These are phyloP conservation scores for Dovyalis caffra DNA, from an alignment of 345 rosid genomes.

Conservation along the genomic window DNA sequence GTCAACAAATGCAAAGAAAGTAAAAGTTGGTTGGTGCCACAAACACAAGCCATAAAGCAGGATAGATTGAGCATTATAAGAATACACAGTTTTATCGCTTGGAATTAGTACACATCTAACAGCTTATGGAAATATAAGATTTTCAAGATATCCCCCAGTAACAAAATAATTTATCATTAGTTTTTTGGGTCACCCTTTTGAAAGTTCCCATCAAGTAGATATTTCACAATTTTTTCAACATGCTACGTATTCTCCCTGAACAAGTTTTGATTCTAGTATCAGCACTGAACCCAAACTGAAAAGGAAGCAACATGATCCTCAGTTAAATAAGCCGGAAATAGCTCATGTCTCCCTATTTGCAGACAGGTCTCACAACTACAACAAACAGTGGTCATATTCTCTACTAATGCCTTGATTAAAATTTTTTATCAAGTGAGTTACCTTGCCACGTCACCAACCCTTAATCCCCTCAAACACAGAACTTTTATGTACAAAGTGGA, in stretches of 20 bases:
- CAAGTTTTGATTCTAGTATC: neutral
- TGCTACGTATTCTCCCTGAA: neutral
- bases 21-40: slow-evolving; percentile 8
- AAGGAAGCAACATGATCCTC: neutral
- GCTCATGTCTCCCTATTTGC: neutral
- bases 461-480: neutral
- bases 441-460: neutral
- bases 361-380: neutral
- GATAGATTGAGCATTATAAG: slow-evolving; percentile 1
- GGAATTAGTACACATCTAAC: neutral
- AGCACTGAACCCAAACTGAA: neutral
- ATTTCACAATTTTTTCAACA: neutral
- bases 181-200: no score
- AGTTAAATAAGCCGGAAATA: neutral
- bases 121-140: neutral
- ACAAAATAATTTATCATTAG: neutral
- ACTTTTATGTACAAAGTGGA: neutral
- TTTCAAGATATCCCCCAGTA: neutral
- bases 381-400: neutral
- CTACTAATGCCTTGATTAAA: no score
- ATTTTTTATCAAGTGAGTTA: neutral
- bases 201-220: neutral
- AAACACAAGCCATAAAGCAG: neutral
- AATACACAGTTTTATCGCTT: neutral
- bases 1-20: slow-evolving; percentile 20